Evolutionary conservation across 176 grass and related monocot genomes (phyloP), one percentile per base, ranked within the genome.

Genomic region (Phyllostachys edulis): DNA sequence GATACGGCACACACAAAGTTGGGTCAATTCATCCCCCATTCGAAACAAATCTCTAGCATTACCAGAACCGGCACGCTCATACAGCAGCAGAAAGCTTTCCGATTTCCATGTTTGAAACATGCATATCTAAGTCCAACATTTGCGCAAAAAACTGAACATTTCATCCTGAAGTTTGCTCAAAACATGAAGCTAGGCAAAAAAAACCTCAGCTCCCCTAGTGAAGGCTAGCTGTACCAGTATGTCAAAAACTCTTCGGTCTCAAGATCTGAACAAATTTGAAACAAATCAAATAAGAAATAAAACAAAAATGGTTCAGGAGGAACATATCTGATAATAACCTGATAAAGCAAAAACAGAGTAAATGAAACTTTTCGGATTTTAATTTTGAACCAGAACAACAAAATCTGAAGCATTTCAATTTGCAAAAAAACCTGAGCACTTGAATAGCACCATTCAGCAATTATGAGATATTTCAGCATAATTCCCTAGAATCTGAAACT

Each of bases 321-420:
- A 75, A 39, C 44, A 39, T 47, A 12, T 75, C 86, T 37, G 76
- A 88, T 52, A 64, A 88, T 50, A 76, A 88, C 9, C 21, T 32
- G 59, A 4, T 68, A 62, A 41, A 76, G 12, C 1, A 59, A 75
- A 21, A 24, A 39, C 32, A 76, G 18, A n/a, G 36, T 20, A n/a
- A 60, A 21, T 0, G 38, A 23, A 76, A 34, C 24, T 61, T 39
- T 70, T 71, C 37, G 26, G 72, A 71, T 46, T 69, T 73, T 17
- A 45, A 87, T 71, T 67, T 24, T 29, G 51, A 88, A 78, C 39
- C 26, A 2, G 52, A 51, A 39, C 9, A 60, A 61, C 74, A 42
- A 16, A 76, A 39, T 60, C 52, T 76, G 37, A 60, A 42, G 52
- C 5, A 60, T 60, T 38, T 11, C 17, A 15, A 17, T 37, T 75